phyloP scores from a whole-genome alignment of 2,329 filamentous ascomycete genomes.

The Geosmithia morbida region DNA sequence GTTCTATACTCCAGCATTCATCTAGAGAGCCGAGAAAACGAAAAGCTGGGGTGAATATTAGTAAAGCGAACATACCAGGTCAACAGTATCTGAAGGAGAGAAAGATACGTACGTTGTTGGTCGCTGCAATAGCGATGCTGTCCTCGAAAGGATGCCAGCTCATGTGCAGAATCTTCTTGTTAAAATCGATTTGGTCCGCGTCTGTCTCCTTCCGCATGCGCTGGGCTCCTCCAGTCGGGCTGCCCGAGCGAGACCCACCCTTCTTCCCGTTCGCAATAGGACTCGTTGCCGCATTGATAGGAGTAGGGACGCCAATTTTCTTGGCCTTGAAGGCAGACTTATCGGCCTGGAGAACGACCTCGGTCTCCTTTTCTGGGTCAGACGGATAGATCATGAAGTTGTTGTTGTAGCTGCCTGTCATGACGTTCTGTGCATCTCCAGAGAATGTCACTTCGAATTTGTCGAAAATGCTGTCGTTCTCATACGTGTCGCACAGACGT shows the following conservation, averaged over 20 bases:
- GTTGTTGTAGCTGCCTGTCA: conserved; percentile 99
- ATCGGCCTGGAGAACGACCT: conserved; percentile 93
- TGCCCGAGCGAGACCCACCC: conserved; percentile 73
- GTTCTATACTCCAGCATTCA: background rate
- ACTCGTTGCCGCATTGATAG: conserved; percentile 74
- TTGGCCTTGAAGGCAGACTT: conserved; percentile 99
- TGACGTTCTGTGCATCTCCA: conserved; percentile 94
- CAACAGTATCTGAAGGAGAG: background rate
- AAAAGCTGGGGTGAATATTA: conserved; percentile 39
- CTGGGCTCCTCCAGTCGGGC: conserved; percentile 65
- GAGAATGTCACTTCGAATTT: conserved; percentile 99
- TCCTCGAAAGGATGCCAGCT: conserved; percentile 99
- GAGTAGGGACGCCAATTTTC: conserved; percentile 95
- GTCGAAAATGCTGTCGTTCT: conserved; percentile 99
- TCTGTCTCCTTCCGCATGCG: conserved; percentile 99
- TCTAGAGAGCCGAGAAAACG: conserved; percentile 63
- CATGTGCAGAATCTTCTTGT: conserved; percentile 99
- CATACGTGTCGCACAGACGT: conserved; percentile 91
- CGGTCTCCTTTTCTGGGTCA: conserved; percentile 88
- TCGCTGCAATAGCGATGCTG: conserved; percentile 97
- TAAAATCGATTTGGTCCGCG: conserved; percentile 98
- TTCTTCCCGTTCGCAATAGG: conserved; percentile 67
- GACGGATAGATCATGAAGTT: conserved; percentile 99
- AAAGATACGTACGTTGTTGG: conserved; percentile 76
- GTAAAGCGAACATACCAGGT: background rate